Base-by-base conservation (phyloP, 2,329 filamentous ascomycete species). In the Paramyrothecium roridum region DNA sequence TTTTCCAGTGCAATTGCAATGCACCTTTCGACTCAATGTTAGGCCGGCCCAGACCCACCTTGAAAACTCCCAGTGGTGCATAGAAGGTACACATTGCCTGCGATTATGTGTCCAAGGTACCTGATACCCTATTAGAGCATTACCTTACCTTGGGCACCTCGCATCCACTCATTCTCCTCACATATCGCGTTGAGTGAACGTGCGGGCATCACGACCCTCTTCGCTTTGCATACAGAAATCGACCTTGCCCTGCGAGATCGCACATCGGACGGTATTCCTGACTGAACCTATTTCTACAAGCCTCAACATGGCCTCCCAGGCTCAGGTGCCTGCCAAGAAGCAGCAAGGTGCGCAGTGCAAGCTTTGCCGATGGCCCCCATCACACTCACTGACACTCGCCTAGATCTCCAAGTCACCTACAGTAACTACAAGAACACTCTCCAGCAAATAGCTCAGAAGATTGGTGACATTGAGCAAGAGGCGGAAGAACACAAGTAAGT, bases 381-480 rank as follows among this genome's bases (percentile, higher is more conserved):
- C 30, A 30, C 53, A 55, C 48, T 51, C 21, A 51, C 37, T 43
- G 37, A 40, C 47, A 30, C 13, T 46, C 22, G 26, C 43, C 23
- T 65, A 95, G 90, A 95, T 70, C 84, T 95, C 62, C 90, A 95
- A 75, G 76, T 81, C 51, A 89, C 90, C 65, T 95, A 95, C 72
- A 84, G 84, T 62, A 91, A 86, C 74, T 93, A 85, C 75, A 89
- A 89, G 70, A 87, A 83, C 64, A 86, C 81, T 3, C 83, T 99
- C 56, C 93, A 98, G 75, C 90, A 95, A 69, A 86, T 99, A 66
- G 95, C 95, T 30, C 88, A 92, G 68, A 98, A 96, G 73, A 97
- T 99, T 64, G 95, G 95, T 45, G 93, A 98, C 69, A 93, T 99
- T 55, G 95, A 99, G 77, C 91, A 96, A 72, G 95, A 98, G 72